phyloP scores from a whole-genome alignment of 2,329 filamentous ascomycete genomes.

The Colletotrichum noveboracense region DNA sequence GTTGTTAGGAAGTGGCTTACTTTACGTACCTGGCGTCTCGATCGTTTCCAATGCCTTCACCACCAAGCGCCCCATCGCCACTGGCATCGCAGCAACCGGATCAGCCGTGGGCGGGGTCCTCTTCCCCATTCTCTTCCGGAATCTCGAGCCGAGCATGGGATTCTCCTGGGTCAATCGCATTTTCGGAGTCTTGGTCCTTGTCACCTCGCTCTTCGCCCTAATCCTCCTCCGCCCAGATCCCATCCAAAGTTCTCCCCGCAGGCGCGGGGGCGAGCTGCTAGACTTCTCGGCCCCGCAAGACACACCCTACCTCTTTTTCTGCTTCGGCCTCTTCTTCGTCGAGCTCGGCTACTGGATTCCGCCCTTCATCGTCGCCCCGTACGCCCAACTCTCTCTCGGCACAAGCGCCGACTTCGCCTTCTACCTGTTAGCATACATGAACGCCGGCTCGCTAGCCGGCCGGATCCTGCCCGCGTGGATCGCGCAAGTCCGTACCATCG shows the following conservation, averaged over 20 bases:
- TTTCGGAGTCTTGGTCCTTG: neutral
- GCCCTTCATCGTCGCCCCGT: neutral
- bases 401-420: neutral
- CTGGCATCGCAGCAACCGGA: neutral
- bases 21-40: neutral
- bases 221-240: neutral
- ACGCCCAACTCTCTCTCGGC: neutral
- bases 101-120: neutral
- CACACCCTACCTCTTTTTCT: neutral
- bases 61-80: neutral
- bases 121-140: neutral
- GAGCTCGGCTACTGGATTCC: neutral
- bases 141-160: neutral
- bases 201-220: neutral
- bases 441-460: neutral
- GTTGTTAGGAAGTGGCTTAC: neutral
- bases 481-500: neutral
- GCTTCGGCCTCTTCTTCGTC: neutral
- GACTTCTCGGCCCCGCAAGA: neutral
- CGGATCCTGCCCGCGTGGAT: neutral
- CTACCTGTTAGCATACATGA: neutral
- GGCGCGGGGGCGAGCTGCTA: neutral
- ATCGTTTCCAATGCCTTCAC: neutral
- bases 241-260: neutral
- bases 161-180: neutral